Evolutionary conservation across 257 asterid species (phyloP), one percentile per base, ranked within the genome.

Genomic region (Ilex asprella): DNA sequence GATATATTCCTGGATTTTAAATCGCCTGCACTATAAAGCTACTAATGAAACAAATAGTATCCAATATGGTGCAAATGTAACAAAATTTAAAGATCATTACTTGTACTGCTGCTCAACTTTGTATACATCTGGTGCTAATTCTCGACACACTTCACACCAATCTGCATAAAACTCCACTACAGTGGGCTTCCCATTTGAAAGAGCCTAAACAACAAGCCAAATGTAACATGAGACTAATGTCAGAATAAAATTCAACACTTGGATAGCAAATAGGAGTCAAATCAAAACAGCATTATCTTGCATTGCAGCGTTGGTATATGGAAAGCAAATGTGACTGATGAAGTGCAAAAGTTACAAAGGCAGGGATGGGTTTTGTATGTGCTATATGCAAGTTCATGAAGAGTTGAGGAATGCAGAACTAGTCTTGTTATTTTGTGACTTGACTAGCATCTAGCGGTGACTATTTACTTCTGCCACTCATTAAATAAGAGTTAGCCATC

Each of bases 91-190:
- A 60, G 68, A 58, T 10, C 54, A 59, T 82, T 83, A 93, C 99
- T 79, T 93, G 81, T 78, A 89, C 63, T 83, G 82, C 57, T 81
- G 94, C 76, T 93, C 86, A 60, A 89, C 89, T 73, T 83, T 87
- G 82, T 87, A 93, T 39, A 93, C 88, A 56, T 93, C 97, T 5
- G 95, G 90, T 60, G 89, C 97, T 75, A 89, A 75, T 72, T 93
- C 97, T 21, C 83, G 70, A 62, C 99, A 93, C 41, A 93, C 99
- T 81, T 93, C 97, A 64, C 99, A 93, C 99, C 99, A 89, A 74
- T 93, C 97, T 3, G 99, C 99, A 60, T 93, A 93, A 76, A 93
- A 93, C 82, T 93, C 97, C 54, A 86, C 97, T 56, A 89, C 99
- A 50, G 97, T 89, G n/a, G 99, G 95, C 79, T 89, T 92, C 69